Evolutionary conservation across 345 rosid species (phyloP), one percentile per base, ranked within the genome.

Genomic region (Heritiera fomes): DNA sequence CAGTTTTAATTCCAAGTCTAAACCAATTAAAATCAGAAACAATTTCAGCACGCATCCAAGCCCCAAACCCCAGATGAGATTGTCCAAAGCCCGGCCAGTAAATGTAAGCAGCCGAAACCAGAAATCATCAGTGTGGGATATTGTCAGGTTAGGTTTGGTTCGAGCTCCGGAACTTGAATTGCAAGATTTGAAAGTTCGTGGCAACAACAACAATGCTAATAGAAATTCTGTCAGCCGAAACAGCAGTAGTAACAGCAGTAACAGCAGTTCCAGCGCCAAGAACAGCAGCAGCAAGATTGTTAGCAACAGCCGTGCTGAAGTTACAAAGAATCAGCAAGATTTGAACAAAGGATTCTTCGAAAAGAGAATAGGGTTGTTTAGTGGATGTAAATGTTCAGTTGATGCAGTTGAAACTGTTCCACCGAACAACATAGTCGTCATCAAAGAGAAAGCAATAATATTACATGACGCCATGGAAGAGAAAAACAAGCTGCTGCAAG

Each of bases 101-200:
- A 86, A 60, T 78, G 14, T 72, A 9, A 65, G 73, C 23, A 83
- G 56, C 83, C 65, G 88, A 80, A 85, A 46, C 77, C 84, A 84
- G 23, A 90, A 82, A 76, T 87, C 91, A 3, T 83, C 97, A 1
- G 69, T 88, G 17, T 92, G 99, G 99, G 95, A 89, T 23, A 82
- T 91, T 55, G 83, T 96, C 64, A 70, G 91, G 67, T 63, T 88
- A 8, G 94, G 99, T 8, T 75, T 92, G 77, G 93, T 94, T 69
- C 93, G 93, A 6, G 83, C 91, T 0, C 99, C 99, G 11, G 98
- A 89, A 69, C 91, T 96, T 46, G 94, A 94, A 61, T 76, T 89
- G 28, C 84, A 86, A 55, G 89, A 85, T 73, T 82, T 84, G 60
- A 91, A 85, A 61, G 71, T 74, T 14, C 87, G 95, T 28, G 81